Percentiles rank a stretch among this genome's conserved stretches.
Conservation (phyloP, 2,329 filamentous ascomycete genomes). For the Neurospora sp. region DNA sequence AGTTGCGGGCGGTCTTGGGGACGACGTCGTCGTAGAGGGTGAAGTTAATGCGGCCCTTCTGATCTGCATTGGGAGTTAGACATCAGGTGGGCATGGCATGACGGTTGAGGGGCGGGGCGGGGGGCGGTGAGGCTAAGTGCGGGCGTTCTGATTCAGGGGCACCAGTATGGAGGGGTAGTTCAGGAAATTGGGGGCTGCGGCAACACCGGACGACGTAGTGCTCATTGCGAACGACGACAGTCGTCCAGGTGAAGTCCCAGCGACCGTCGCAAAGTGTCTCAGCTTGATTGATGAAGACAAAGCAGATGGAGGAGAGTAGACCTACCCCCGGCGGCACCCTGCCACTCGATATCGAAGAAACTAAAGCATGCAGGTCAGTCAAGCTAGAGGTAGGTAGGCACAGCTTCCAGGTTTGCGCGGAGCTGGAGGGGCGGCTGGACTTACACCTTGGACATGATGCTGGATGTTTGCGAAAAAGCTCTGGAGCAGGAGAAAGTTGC, state of each 20-base stretch:
- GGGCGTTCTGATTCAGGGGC: constrained; percentile 3
- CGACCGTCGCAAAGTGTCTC: neutral
- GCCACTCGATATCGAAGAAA: constrained; percentile 67
- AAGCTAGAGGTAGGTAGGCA: neutral
- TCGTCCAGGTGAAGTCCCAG: neutral
- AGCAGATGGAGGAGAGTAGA: neutral
- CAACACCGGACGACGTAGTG: neutral
- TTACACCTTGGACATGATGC: constrained; percentile 70
- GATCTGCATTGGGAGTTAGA: constrained; percentile 38
- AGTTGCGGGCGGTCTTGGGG: constrained; percentile 82
- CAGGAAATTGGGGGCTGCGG: neutral
- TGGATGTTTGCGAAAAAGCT: constrained; percentile 28
- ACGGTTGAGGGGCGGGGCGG: neutral
- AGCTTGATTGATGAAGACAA: constrained; percentile 8
- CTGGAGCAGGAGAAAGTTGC: constrained; percentile 22
- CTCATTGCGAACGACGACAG: neutral
- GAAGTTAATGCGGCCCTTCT: constrained; percentile 77
- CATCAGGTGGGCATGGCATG: neutral
- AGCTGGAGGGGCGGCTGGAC: constrained; percentile 24
- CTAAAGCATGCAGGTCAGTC: constrained; percentile 24
- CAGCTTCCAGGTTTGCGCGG: constrained; percentile 3
- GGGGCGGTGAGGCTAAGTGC: neutral
- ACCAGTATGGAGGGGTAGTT: constrained; percentile 1
- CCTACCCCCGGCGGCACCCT: constrained; percentile 60
- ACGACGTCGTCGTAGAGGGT: constrained; percentile 77